These are phyloP conservation scores for Lippia alba DNA, from an alignment of 305 asterid genomes.

Conservation along the genomic window DNA sequence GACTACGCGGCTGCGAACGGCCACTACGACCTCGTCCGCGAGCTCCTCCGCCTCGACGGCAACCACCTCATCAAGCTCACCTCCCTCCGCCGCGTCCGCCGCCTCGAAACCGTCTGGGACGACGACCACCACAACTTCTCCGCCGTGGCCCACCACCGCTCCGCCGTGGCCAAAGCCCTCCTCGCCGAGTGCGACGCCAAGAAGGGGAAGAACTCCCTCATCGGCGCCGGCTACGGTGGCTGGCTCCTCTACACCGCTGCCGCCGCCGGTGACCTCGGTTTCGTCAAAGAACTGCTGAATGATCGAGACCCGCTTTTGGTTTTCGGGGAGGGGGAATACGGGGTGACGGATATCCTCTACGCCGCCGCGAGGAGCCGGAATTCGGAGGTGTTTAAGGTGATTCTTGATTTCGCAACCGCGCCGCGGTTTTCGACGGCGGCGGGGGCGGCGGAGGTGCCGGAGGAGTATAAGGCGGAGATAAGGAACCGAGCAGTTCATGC, in stretches of 20 bases:
- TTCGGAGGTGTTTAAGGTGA: constrained; percentile 61
- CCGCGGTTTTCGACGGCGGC: constrained; percentile 59
- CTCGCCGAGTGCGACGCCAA: constrained; percentile 62
- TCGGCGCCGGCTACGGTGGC: constrained; percentile 88
- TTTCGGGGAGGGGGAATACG: constrained; percentile 95
- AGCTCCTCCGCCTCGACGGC: constrained; percentile 91
- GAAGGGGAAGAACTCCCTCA: constrained; percentile 66
- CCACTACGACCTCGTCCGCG: constrained; percentile 84
- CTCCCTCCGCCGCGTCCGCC: constrained; percentile 84
- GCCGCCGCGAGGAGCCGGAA: constrained; percentile 89
- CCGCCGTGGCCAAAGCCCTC: constrained; percentile 68
- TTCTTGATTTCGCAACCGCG: constrained; percentile 69
- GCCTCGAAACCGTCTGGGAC: constrained; percentile 97
- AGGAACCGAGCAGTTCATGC: constrained; percentile 89
- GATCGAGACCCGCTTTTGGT: constrained; percentile 77
- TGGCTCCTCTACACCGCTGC: constrained; percentile 96
- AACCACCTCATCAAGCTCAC: constrained; percentile 92
- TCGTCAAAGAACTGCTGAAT: constrained; percentile 69
- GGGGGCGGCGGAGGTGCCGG: constrained; percentile 61
- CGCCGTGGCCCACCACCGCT: constrained; percentile 77
- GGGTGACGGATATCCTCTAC: constrained; percentile 84
- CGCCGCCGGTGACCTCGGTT: constrained; percentile 84
- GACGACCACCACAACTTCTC: constrained; percentile 87
- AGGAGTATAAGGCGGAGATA: constrained; percentile 82
- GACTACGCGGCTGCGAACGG: constrained; percentile 99